Conservation (phyloP, 371 early-diverging fungal species). For the Mucor piriformis region DNA sequence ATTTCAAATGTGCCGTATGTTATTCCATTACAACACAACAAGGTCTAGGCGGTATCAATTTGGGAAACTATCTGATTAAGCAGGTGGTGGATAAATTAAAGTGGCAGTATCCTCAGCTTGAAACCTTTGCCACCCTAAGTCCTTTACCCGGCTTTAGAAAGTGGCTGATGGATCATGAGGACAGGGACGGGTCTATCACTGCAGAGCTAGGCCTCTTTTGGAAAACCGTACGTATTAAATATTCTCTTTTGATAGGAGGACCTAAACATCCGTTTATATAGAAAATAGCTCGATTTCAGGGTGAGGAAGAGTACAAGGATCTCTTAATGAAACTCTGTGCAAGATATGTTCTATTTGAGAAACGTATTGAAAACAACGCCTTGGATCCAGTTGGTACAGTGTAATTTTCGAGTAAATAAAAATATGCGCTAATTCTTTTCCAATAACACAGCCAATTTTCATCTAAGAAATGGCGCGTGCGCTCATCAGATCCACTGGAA, state of each 20-base stretch:
- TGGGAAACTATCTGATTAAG: slow-evolving; percentile 88
- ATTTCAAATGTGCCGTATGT: slow-evolving; percentile 74
- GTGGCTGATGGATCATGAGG: slow-evolving; percentile 63
- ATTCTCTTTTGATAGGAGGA: too few species aligned
- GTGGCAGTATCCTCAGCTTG: slow-evolving; percentile 61
- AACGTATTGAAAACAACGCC: slow-evolving; percentile 56
- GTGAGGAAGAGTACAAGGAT: slow-evolving; percentile 48
- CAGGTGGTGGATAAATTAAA: slow-evolving; percentile 77
- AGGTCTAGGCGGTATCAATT: slow-evolving; percentile 80
- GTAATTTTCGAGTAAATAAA: not conserved
- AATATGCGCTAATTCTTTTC: too few species aligned
- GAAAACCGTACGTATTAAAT: slow-evolving; percentile 24
- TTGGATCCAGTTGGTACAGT: slow-evolving; percentile 77
- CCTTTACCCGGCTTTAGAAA: slow-evolving; percentile 83
- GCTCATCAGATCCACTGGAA: slow-evolving; percentile 84
- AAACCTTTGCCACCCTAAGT: slow-evolving; percentile 83
- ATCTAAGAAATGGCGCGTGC: slow-evolving; percentile 87
- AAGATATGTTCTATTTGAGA: slow-evolving; percentile 67
- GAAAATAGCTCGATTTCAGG: slow-evolving; percentile 22
- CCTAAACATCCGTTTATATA: not conserved
- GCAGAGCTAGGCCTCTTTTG: slow-evolving; percentile 18
- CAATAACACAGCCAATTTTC: slow-evolving; percentile 88
- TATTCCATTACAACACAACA: slow-evolving; percentile 88
- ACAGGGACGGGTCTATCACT: not conserved
- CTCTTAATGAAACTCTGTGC: slow-evolving; percentile 71